Conservation (phyloP, 768 basidiomycete species). For the Rhizopogon vulgaris region DNA sequence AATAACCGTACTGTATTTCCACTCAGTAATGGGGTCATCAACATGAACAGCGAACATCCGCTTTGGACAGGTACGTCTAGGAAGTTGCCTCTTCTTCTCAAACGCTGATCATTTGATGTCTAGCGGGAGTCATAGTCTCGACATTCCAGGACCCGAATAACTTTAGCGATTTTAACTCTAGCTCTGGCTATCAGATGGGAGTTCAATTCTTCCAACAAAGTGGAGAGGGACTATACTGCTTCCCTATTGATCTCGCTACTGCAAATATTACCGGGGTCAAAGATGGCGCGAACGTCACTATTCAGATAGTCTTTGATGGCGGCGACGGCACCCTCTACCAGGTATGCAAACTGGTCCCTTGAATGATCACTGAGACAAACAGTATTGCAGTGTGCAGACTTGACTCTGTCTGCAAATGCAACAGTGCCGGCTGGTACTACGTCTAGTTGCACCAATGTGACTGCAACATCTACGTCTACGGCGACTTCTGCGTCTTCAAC, state of each 20-base stretch:
- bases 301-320: constrained; percentile 62
- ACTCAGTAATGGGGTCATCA: constrained; percentile 52
- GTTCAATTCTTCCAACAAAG: constrained; percentile 43
- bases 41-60: constrained; percentile 60
- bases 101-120: constrained; percentile 3
- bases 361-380: not conserved
- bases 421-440: constrained; percentile 38
- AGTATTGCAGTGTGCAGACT: constrained; percentile 63
- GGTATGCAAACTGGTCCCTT: constrained; percentile 25
- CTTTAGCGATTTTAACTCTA: constrained; percentile 56
- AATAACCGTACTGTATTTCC: constrained; percentile 65
- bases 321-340: constrained; percentile 73
- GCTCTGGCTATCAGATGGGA: constrained; percentile 27
- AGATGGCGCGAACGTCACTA: constrained; percentile 67
- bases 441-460: constrained; percentile 28
- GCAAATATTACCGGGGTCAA: constrained; percentile 43
- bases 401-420: constrained; percentile 55
- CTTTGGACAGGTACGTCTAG: constrained; percentile 47
- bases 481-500: constrained; percentile 13
- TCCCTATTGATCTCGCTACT: constrained; percentile 54
- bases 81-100: not conserved
- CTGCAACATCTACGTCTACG: constrained; percentile 6
- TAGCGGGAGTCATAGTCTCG: constrained; percentile 52
- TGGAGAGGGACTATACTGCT: constrained; percentile 61
- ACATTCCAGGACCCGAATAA: constrained; percentile 52